phyloP scores from a whole-genome alignment of 495 filamentous ascomycete species.

The Penicillium crystallinum region DNA sequence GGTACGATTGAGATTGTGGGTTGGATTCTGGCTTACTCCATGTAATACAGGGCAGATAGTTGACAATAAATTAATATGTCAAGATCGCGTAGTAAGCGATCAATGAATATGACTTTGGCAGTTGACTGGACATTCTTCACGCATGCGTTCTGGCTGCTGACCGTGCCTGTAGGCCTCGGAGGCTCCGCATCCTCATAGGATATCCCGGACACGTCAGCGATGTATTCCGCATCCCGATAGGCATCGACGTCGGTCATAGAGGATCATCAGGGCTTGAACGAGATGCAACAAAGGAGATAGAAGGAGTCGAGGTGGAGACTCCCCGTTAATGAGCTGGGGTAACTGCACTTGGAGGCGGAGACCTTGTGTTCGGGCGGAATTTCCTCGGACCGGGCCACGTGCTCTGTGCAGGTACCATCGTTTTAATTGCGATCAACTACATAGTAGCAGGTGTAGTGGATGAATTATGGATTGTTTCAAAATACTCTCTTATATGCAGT shows the following conservation, averaged over 20 bases:
- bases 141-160: conserved; percentile 26
- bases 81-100: conserved; percentile 63
- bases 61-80: conserved; percentile 80
- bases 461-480: no score
- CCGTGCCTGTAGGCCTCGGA: conserved; percentile 7
- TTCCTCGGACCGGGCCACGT: conserved; percentile 25
- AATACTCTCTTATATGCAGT: no score
- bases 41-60: conserved; percentile 78
- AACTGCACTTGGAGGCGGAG: conserved; percentile 9
- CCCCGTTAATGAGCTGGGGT: conserved; percentile 9
- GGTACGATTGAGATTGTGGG: not conserved
- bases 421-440: no score
- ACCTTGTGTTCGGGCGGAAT: conserved; percentile 19
- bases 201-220: conserved; percentile 46
- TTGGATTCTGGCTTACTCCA: conserved; percentile 62
- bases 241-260: conserved; percentile 48
- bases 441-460: no score
- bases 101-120: conserved; percentile 55
- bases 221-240: conserved; percentile 49
- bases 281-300: conserved; percentile 10
- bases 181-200: conserved; percentile 30
- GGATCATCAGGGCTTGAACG: conserved; percentile 42
- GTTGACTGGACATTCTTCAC: conserved; percentile 36
- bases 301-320: conserved; percentile 8
- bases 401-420: not conserved